phyloP scores from a whole-genome alignment of 176 grass and related monocot species.

The Eragrostis nindensis region DNA sequence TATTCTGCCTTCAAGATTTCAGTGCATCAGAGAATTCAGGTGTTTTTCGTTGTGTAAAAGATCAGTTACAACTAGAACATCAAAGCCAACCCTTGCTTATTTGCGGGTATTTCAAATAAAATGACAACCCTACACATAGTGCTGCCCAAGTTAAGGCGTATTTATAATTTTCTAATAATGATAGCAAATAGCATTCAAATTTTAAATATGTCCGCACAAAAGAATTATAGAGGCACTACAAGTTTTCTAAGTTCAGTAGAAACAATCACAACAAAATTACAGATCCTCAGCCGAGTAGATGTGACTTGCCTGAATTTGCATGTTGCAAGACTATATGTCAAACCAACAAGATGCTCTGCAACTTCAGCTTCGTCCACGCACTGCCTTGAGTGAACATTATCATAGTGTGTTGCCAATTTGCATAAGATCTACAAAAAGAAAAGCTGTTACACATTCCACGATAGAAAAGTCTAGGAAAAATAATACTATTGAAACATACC shows the following conservation, averaged over 20 bases:
- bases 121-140: not conserved
- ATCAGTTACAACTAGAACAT: not conserved
- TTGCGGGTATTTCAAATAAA: not conserved
- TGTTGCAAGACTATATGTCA: slow-evolving; percentile 79
- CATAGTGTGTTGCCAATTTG: slow-evolving; percentile 76
- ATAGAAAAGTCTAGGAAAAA: slow-evolving; percentile 1
- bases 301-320: slow-evolving; percentile 72
- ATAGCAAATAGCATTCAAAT: not conserved
- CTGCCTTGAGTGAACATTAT: slow-evolving; percentile 78
- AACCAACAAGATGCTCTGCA: slow-evolving; percentile 86
- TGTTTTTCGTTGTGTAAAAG: not conserved
- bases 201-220: not conserved
- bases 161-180: not conserved
- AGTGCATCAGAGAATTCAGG: not conserved
- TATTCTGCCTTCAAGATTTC: not conserved
- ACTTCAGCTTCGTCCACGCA: slow-evolving; percentile 93
- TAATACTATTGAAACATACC: slow-evolving; percentile 49
- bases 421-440: slow-evolving; percentile 58
- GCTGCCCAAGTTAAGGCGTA: not conserved
- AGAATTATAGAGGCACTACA: not conserved
- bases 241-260: not conserved
- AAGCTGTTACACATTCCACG: slow-evolving; percentile 10
- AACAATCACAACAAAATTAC: not conserved
- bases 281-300: not conserved
- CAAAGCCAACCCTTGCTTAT: not conserved